phyloP scores from a whole-genome alignment of 306 rosid species.

The Arachis stenosperma region DNA sequence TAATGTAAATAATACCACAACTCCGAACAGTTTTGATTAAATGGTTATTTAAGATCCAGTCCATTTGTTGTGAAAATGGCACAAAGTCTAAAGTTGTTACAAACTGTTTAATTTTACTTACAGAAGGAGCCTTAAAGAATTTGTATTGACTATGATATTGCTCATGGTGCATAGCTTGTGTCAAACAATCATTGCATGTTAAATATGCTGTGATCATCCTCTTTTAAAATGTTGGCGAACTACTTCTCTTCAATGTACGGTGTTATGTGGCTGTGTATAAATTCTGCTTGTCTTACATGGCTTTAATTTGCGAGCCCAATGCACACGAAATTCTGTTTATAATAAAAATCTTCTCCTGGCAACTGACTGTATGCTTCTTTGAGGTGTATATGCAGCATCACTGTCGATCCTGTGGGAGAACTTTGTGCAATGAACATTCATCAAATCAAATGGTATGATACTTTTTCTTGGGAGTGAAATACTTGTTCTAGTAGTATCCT shows the following conservation, averaged over 20 bases:
- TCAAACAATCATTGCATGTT: slow-evolving; percentile 27
- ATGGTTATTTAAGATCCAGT: slow-evolving; percentile 26
- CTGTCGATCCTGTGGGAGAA: slow-evolving; percentile 93
- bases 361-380: slow-evolving; percentile 26
- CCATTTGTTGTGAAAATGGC: not conserved
- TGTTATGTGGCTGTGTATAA: not conserved
- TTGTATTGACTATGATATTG: not conserved
- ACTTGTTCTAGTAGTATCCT: slow-evolving; percentile 5
- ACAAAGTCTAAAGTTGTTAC: slow-evolving; percentile 6
- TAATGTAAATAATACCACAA: not conserved
- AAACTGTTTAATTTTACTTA: not conserved
- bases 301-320: not conserved
- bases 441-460: slow-evolving; percentile 69
- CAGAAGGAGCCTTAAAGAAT: not conserved
- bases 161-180: slow-evolving; percentile 4
- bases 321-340: slow-evolving; percentile 19
- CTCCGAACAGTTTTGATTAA: slow-evolving; percentile 11
- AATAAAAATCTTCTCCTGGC: slow-evolving; percentile 18
- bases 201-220: not conserved
- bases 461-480: slow-evolving; percentile 7
- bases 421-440: slow-evolving; percentile 91
- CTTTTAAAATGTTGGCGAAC: not conserved
- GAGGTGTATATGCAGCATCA: slow-evolving; percentile 74
- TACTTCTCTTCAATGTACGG: not conserved
- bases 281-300: not conserved